Evolutionary conservation across 495 filamentous ascomycete genomes (phyloP), one percentile per base, ranked within the genome.

Genomic region (Pseudomonodictys pantanalensis): DNA sequence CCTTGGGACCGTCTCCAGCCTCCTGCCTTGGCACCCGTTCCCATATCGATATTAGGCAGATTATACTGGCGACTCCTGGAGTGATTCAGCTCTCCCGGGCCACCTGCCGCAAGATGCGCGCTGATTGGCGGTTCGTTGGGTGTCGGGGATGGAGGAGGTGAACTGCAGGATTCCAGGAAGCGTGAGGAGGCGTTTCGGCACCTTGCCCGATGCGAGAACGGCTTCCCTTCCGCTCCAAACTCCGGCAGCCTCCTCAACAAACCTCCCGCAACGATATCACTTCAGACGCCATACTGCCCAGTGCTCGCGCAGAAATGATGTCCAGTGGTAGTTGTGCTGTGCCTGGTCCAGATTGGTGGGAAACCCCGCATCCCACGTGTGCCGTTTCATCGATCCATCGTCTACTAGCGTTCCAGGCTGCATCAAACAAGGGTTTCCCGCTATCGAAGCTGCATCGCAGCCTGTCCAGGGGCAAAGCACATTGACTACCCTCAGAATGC

Each of bases 1-100:
- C 17, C n/a, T 60, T 28, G 39, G 17, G 45, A 25, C 24, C 29
- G n/a, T n/a, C 18, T 52, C 52, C 60, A 63, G 53, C 52, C 60
- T 63, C 60, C 59, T 50, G 17, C 20, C 60, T 62, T 62, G 59
- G 59, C 59, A 15, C 12, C 1, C 23, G 9, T 48, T 52, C 59
- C 38, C 20, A 18, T 62, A 23, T 46, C 35, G 58, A 60, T 38
- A 60, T 60, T 60, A 60, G 58, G 58, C 58, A 60, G 50, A 60
- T 60, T 60, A 32, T 30, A 17, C 28, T 17, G 25, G n/a, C 26
- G 46, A 48, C 42, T n/a, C n/a, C n/a, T n/a, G n/a, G n/a, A 53
- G 48, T 41, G 55, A 58, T 53, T 53, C 39, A 60, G 42, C 58
- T 52, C 30, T 29, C 17, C 18, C 44, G 6, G 44, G 32, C 17